phyloP scores from a whole-genome alignment of 768 basidiomycete species.

The Trametes cingulata region DNA sequence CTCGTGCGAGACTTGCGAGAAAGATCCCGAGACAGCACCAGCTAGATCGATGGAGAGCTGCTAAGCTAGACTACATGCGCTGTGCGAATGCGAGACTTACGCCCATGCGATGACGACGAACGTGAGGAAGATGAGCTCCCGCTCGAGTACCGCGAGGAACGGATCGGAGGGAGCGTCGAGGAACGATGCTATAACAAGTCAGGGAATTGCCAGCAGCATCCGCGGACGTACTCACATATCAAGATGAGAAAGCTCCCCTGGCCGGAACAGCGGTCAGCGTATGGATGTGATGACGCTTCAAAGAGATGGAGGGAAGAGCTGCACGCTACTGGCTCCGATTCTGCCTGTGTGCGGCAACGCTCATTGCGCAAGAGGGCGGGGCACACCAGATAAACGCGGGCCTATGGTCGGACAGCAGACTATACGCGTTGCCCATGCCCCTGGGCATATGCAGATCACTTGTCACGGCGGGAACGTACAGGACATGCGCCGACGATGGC shows the following conservation, averaged over 20 bases:
- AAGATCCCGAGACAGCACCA: constrained; percentile 70
- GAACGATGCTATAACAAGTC: constrained; percentile 48
- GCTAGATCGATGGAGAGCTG: constrained; percentile 33
- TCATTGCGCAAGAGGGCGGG: background rate
- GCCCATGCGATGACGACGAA: constrained; percentile 58
- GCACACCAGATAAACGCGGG: too few relatives aligned
- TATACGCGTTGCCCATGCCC: too few relatives aligned
- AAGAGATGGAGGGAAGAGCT: background rate
- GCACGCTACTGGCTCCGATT: too few relatives aligned
- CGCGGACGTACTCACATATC: constrained; percentile 44
- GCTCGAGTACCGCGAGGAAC: constrained; percentile 67
- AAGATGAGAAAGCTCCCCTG: constrained; percentile 68
- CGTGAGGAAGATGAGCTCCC: constrained; percentile 55
- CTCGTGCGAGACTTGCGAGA: constrained; percentile 58
- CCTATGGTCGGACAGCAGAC: background rate
- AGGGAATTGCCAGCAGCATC: background rate
- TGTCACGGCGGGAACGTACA: too few relatives aligned
- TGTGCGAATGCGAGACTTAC: constrained; percentile 39
- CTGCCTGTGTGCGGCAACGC: too few relatives aligned
- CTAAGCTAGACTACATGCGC: background rate
- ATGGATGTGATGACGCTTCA: background rate
- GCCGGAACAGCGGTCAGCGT: background rate
- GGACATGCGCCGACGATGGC: too few relatives aligned
- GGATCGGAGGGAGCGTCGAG: constrained; percentile 69
- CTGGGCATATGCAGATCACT: too few relatives aligned